Base-by-base conservation (phyloP, 805 yeast genomes). In the Saccharomycopsis guyanensis region DNA sequence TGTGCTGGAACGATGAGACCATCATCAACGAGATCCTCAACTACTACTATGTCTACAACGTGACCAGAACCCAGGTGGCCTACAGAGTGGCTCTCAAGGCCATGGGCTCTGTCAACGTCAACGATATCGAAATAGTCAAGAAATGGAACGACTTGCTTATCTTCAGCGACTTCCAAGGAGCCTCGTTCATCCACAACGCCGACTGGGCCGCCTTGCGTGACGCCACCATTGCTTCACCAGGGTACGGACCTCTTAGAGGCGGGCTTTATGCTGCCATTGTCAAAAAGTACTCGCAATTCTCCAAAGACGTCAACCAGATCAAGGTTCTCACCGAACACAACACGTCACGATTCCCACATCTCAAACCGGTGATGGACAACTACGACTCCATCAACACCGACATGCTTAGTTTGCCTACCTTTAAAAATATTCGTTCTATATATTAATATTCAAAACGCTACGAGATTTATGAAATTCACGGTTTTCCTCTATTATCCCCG, bases 161-260 rank as follows among this genome's bases (percentile, higher is more conserved):
- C 34, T 71, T 76, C 53, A 78, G 80, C 49, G 74, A 72, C 29
- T 63, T 62, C 39, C 71, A 69, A 42, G 78, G 78, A 8, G 76
- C 74, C 63, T 65, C 62, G 34, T 82, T 79, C 58, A 79, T 84
- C 55, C 88, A 91, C 4, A 79, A 78, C 59, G 91, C 93, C 8
- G 91, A 83, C 64, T 84, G 91, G 91, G 82, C 86, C 34, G 83
- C 91, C 2, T 62, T 85, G 48, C 76, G 89, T 66, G 88, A 81
- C 60, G 86, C 91, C 18, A 84, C 93, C 4, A 68, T 77, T 37
- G 65, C 66, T 49, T 70, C 80, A 3, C 59, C 57, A 37, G 60
- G 59, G 20, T 65, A 60, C 40, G 53, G 58, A 33, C 61, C 68
- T 16, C 72, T 69, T 34, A 70, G 86, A 61, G 69, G 71, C 51